phyloP scores from a whole-genome alignment of 495 filamentous ascomycete species.

The Apodospora peruviana region DNA sequence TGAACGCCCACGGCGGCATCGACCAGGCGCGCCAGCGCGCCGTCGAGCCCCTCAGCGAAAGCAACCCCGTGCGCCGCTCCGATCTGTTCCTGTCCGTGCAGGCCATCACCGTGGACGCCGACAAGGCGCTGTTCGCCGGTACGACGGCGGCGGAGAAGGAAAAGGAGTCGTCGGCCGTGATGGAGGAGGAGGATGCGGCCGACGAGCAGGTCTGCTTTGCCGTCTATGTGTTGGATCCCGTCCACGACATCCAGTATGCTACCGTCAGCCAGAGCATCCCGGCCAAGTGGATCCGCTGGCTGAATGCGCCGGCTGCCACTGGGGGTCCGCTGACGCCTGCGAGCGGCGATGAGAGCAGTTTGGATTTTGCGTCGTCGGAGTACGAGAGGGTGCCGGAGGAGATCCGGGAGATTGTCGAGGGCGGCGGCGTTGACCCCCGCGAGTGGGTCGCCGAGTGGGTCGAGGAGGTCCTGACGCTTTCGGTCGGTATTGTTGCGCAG shows the following conservation, averaged over 20 bases:
- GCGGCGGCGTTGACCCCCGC: conserved; percentile 85
- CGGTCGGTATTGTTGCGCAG: conserved; percentile 86
- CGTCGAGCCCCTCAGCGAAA: conserved; percentile 65
- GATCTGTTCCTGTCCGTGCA: conserved; percentile 95
- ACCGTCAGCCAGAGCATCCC: conserved; percentile 82
- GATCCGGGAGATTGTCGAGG: conserved; percentile 81
- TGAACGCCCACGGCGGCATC: conserved; percentile 68
- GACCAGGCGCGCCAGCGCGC: conserved; percentile 73
- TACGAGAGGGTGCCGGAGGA: conserved; percentile 60
- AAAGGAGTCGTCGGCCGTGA: conserved; percentile 46
- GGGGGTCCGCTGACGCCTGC: conserved; percentile 37
- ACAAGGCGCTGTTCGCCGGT: conserved; percentile 61
- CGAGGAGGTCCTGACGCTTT: conserved; percentile 77
- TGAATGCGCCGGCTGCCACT: conserved; percentile 63
- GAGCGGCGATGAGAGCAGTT: conserved; percentile 31
- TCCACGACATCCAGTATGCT: conserved; percentile 84
- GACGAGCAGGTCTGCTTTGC: conserved; percentile 70
- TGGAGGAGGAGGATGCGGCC: conserved; percentile 42
- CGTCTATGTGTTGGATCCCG: conserved; percentile 86
- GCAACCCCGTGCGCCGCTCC: conserved; percentile 83
- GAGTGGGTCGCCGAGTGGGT: conserved; percentile 99
- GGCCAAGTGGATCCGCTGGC: conserved; percentile 81
- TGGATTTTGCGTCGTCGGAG: too few relatives aligned
- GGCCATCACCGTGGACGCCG: conserved; percentile 61
- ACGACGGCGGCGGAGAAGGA: conserved; percentile 39